Conservation (phyloP, 306 rosid species). For the Elaeagnus macrophylla region DNA sequence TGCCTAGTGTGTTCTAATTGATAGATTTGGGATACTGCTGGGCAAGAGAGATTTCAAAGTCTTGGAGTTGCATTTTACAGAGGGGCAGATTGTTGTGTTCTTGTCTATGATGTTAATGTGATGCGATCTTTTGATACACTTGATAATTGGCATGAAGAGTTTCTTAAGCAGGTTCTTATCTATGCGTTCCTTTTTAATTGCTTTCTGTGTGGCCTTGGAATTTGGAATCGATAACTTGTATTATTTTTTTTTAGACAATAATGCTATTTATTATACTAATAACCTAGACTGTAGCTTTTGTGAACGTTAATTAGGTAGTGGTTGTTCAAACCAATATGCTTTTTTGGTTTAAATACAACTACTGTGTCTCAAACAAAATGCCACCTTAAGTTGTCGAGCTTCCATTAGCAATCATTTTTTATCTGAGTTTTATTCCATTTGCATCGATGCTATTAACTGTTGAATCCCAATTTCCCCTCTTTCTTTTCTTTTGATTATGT, state of each 20-base stretch:
- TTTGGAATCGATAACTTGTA: not conserved
- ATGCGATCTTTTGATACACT: slow-evolving; percentile 89
- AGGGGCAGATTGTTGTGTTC: slow-evolving; percentile 93
- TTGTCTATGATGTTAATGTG: slow-evolving; percentile 82
- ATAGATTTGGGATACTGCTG: slow-evolving; percentile 98
- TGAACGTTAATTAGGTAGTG: too few relatives aligned
- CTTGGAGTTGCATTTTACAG: slow-evolving; percentile 91
- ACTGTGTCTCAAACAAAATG: too few relatives aligned
- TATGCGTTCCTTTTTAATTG: slow-evolving; percentile 4
- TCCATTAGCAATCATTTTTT: too few relatives aligned
- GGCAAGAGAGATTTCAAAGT: slow-evolving; percentile 95
- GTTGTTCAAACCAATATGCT: too few relatives aligned
- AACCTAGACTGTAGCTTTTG: not conserved
- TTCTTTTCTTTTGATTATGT: too few relatives aligned
- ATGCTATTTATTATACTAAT: too few relatives aligned
- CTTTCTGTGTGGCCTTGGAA: not conserved
- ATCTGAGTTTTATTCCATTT: too few relatives aligned
- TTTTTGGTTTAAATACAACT: too few relatives aligned
- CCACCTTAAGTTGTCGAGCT: too few relatives aligned
- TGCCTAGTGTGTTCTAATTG: slow-evolving; percentile 5
- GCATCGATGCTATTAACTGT: too few relatives aligned
- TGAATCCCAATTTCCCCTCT: too few relatives aligned
- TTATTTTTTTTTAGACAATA: too few relatives aligned
- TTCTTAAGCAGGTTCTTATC: slow-evolving; percentile 70
- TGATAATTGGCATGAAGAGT: slow-evolving; percentile 93